Evolutionary conservation across 257 asterid species (phyloP).

Genomic region (Fraxinus pennsylvanica): DNA sequence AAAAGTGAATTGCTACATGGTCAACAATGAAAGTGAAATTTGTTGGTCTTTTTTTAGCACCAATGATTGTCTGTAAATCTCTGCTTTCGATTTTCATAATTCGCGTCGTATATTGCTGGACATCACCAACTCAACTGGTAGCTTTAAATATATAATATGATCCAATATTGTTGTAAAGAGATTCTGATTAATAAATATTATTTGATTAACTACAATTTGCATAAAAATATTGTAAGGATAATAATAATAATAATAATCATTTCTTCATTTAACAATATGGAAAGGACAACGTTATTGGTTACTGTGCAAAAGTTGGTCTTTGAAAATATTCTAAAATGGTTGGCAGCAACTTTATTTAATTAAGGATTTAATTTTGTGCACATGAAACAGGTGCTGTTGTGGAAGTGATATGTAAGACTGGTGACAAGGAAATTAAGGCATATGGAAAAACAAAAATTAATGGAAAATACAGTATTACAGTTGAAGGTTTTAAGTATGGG

Average conservation of each 20-base stretch:
- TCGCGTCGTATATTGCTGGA: background rate
- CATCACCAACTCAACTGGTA: background rate
- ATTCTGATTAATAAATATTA: no score
- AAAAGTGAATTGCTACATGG: background rate
- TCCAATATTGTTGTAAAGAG: background rate
- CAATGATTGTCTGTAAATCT: background rate
- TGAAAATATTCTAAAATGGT: background rate
- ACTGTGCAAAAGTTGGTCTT: background rate
- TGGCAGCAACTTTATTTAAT: slow-evolving; percentile 7
- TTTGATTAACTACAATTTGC: background rate
- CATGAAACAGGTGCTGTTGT: slow-evolving; percentile 65
- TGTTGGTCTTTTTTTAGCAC: background rate
- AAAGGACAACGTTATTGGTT: background rate
- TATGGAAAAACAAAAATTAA: slow-evolving; percentile 71
- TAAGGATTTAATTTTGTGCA: background rate
- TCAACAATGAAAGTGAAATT: background rate
- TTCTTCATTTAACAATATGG: background rate
- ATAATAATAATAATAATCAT: background rate
- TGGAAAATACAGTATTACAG: slow-evolving; percentile 57
- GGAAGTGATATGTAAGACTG: slow-evolving; percentile 65
- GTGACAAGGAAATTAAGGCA: slow-evolving; percentile 52
- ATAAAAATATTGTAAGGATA: background rate
- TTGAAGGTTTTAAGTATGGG: slow-evolving; percentile 53
- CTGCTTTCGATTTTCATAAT: background rate
- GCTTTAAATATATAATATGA: background rate